Conservation (phyloP, 179 eudicot species). For the Nepenthes alata region DNA sequence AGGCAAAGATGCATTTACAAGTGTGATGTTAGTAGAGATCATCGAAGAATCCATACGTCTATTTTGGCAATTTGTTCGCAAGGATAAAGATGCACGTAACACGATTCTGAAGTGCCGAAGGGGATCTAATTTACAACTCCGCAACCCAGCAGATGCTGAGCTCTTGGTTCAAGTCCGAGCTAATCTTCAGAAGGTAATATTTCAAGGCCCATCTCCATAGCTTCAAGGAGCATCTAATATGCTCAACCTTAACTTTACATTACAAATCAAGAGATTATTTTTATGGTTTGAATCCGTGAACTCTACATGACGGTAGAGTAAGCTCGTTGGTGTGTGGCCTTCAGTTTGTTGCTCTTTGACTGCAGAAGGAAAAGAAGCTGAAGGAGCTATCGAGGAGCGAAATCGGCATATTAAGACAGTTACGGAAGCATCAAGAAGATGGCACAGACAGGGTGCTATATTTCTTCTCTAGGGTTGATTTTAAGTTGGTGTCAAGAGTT, state of each 20-base stretch:
- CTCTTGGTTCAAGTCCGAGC: conserved; percentile 39
- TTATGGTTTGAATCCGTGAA: no score
- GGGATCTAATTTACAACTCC: conserved; percentile 26
- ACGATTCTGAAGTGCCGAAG: conserved; percentile 17
- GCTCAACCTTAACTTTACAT: no score
- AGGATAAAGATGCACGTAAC: conserved; percentile 43
- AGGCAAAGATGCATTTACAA: conserved; percentile 46
- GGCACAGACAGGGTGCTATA: conserved; percentile 37
- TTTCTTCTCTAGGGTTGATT: conserved; percentile 80
- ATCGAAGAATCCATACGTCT: conserved; percentile 72
- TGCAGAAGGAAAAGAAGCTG: conserved; percentile 79
- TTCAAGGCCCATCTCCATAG: neutral
- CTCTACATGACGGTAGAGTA: no score
- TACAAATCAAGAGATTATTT: no score
- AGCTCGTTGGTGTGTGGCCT: no score
- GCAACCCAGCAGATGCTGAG: conserved; percentile 37
- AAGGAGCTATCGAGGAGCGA: conserved; percentile 47
- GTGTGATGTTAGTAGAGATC: conserved; percentile 61
- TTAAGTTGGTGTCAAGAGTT: conserved; percentile 68
- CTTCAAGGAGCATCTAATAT: no score
- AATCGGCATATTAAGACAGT: conserved; percentile 49
- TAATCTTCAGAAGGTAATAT: conserved; percentile 49
- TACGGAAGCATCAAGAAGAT: conserved; percentile 27
- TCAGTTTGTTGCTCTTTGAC: no score
- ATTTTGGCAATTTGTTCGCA: conserved; percentile 62